phyloP scores from a whole-genome alignment of 179 eudicot genomes.

The Silene coronaria region DNA sequence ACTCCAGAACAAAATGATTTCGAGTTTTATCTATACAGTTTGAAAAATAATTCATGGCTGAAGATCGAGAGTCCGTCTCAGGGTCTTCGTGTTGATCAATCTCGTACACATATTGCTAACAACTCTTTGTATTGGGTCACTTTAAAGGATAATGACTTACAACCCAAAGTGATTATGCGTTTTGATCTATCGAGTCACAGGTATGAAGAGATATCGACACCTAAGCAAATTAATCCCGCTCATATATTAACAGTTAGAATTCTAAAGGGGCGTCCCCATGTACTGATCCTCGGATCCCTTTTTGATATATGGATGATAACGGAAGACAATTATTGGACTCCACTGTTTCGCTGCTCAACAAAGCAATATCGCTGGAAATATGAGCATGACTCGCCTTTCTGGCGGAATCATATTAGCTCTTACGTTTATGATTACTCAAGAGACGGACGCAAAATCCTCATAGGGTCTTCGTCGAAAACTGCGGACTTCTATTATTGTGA shows the following conservation, averaged over 20 bases:
- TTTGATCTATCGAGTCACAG: background rate
- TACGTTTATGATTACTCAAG: background rate
- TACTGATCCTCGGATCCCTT: no score
- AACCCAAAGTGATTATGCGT: background rate
- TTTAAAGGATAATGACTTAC: no score
- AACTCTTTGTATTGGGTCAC: slow-evolving; percentile 7
- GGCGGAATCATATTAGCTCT: no score
- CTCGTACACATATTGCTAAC: background rate
- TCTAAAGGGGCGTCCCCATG: no score
- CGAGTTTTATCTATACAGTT: background rate
- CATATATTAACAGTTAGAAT: no score
- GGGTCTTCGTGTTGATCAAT: background rate
- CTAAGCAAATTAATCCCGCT: background rate
- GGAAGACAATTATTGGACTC: no score
- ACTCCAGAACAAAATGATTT: background rate
- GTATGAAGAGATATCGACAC: background rate
- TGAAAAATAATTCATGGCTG: background rate
- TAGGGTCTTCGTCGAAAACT: background rate
- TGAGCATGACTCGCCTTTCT: no score
- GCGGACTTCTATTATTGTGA: background rate
- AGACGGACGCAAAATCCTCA: background rate
- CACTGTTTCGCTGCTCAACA: background rate
- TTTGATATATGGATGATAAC: no score
- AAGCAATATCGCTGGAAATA: no score
- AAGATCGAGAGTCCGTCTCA: background rate